Evolutionary conservation across 1,139 yeast genomes (phyloP), one percentile per base, ranked within the genome.

Genomic region (Taphrina pruni): DNA sequence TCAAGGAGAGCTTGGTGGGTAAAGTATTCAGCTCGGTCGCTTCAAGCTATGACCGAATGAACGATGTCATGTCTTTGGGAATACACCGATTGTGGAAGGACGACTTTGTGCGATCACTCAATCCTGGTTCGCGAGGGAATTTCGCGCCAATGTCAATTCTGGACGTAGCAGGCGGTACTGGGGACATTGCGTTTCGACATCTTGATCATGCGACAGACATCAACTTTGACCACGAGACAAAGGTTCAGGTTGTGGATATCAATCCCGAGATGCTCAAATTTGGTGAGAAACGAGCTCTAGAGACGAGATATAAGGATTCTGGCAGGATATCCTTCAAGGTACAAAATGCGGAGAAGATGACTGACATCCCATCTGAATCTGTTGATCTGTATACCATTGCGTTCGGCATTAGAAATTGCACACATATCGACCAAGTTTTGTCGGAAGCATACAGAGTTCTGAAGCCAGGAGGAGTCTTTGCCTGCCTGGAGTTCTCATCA

Each of bases 151-250:
- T 94, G 76, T 86, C 88, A 72, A 93, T 94, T 76, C 83, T 94
- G 72, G 99, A 94, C 79, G 98, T 95, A 69, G 99, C 99, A 50
- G 99, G 99, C 70, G 99, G 99, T 43, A 92, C 98, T 17, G 99
- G 99, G 60, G 99, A 94, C 77, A 93, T 94, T 79, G 99, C 99
- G 0, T 92, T 92, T 80, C 95, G 99, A 6, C 84, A 95, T 72
- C 82, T 94, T 73, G 97, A 93, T 75, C 97, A 94, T 77, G 98
- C 98, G 11, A 88, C 89, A 73, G 80, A 83, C 64, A 86, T 87
- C 73, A 91, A 87, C 77, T 88, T 89, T 67, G 99, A 94, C 79
- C 83, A 81, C 62, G 82, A 83, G 72, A 87, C 93, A 48, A 86
- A 87, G 39, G 95, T 94, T 94, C 91, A 94, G 21, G 86, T 94